Conservation (phyloP, 768 basidiomycete species). For the Calocera viscosa region DNA sequence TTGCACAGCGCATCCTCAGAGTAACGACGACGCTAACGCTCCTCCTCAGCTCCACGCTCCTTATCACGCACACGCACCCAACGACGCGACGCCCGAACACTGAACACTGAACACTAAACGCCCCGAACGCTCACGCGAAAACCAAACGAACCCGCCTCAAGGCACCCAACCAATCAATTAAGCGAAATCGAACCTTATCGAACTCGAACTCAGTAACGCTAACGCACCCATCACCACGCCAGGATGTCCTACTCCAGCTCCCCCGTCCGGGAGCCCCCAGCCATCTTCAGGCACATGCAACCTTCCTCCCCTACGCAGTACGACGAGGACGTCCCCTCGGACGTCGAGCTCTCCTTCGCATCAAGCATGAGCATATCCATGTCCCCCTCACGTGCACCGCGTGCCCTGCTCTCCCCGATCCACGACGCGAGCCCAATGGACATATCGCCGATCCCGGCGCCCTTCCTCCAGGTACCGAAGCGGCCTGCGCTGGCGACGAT, state of each 20-base stretch:
- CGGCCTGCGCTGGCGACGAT: conserved; percentile 21
- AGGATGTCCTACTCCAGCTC: conserved; percentile 1
- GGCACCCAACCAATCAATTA: background rate
- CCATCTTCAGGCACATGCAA: conserved; percentile 6
- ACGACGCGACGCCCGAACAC: background rate
- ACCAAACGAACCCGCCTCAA: background rate
- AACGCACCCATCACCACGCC: background rate
- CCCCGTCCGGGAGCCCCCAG: background rate
- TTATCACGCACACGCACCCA: background rate
- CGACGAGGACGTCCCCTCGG: conserved; percentile 21
- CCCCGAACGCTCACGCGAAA: conserved; percentile 38
- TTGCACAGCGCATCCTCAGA: no score
- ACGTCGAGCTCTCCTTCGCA: conserved; percentile 65
- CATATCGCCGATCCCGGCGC: conserved; percentile 54
- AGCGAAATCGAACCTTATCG: background rate
- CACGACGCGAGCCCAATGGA: conserved; percentile 40
- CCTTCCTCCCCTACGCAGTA: conserved; percentile 8
- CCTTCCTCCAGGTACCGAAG: conserved; percentile 12
- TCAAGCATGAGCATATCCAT: conserved; percentile 71
- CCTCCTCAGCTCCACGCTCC: background rate
- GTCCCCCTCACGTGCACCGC: conserved; percentile 32
- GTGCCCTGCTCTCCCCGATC: conserved; percentile 33
- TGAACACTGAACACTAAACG: no score
- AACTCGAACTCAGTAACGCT: background rate
- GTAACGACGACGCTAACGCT: background rate